Conservation (phyloP, 192 early-diverging fungal species). For the Coemansia asiatica region DNA sequence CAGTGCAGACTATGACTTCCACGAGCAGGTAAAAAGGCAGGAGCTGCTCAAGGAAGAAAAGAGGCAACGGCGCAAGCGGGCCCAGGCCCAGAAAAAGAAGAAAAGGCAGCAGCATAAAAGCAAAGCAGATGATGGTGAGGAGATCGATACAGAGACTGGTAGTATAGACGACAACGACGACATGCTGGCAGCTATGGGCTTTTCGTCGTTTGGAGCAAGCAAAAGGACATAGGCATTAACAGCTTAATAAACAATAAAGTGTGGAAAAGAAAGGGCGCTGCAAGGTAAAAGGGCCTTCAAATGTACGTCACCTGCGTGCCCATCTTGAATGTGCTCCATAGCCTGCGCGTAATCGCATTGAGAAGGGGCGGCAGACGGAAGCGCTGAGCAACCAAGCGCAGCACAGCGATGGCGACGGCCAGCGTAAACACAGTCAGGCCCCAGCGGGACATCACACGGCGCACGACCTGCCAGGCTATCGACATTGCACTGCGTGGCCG, state of each 20-base stretch:
- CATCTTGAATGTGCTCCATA: constrained; percentile 51
- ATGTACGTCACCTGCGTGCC: constrained; percentile 52
- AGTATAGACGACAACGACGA: constrained; percentile 57
- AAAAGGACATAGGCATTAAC: constrained; percentile 21
- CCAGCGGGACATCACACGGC: constrained; percentile 50
- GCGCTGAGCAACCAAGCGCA: constrained; percentile 38
- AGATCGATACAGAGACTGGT: constrained; percentile 15
- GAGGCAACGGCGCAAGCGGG: constrained; percentile 39
- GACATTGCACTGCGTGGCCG: constrained; percentile 27
- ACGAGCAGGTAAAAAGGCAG: constrained; percentile 64
- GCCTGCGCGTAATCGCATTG: constrained; percentile 23
- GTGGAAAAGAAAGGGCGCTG: background rate
- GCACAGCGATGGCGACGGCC: constrained; percentile 32
- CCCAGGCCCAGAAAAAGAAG: constrained; percentile 33
- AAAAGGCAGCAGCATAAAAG: constrained; percentile 19
- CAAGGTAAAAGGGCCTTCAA: constrained; percentile 7
- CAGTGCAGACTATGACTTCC: constrained; percentile 48
- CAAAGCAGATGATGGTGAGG: background rate
- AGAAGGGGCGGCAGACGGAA: constrained; percentile 42
- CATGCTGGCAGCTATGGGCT: constrained; percentile 81
- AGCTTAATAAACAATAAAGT: background rate
- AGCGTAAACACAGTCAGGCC: constrained; percentile 50
- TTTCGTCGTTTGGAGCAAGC: constrained; percentile 32
- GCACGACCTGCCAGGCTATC: constrained; percentile 38
- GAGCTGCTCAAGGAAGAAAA: constrained; percentile 64